These are phyloP conservation scores for Penicillium sp. DNA, from an alignment of 2,329 filamentous ascomycete genomes.

Conservation along the genomic window DNA sequence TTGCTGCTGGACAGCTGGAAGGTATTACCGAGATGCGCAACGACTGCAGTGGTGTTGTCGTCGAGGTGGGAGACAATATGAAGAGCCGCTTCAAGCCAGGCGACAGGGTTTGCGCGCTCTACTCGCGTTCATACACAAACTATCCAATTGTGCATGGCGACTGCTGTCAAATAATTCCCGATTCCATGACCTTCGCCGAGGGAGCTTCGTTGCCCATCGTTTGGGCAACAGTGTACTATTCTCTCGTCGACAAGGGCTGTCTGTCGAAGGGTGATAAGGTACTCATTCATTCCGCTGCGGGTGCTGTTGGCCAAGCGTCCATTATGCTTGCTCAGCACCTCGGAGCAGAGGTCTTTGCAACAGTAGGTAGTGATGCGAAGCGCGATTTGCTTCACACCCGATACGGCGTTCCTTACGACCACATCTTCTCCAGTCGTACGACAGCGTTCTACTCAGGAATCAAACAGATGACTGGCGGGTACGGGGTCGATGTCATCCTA, in stretches of 20 bases:
- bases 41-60: conserved; percentile 15
- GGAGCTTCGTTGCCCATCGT: conserved; percentile 27
- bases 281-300: conserved; percentile 6
- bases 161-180: conserved; percentile 12
- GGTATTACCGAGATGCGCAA: conserved; percentile 15
- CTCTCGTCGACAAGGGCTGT: conserved; percentile 6
- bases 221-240: conserved; percentile 5
- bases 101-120: conserved; percentile 13
- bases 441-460: conserved; percentile 30
- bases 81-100: conserved; percentile 12
- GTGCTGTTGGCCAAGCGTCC: background rate
- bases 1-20: conserved; percentile 14
- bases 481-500: conserved; percentile 35
- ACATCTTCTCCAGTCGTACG: conserved; percentile 36
- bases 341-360: conserved; percentile 34
- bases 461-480: conserved; percentile 24
- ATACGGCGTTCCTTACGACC: conserved; percentile 30
- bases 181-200: conserved; percentile 3
- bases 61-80: conserved; percentile 14
- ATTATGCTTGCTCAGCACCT: conserved; percentile 25
- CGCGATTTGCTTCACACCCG: conserved; percentile 30
- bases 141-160: conserved; percentile 10
- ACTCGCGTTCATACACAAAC: conserved; percentile 13
- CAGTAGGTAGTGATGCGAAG: conserved; percentile 33
- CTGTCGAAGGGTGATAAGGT: conserved; percentile 5